Conservation (phyloP, 2,329 filamentous ascomycete species). For the Uncinocarpus reesii region DNA sequence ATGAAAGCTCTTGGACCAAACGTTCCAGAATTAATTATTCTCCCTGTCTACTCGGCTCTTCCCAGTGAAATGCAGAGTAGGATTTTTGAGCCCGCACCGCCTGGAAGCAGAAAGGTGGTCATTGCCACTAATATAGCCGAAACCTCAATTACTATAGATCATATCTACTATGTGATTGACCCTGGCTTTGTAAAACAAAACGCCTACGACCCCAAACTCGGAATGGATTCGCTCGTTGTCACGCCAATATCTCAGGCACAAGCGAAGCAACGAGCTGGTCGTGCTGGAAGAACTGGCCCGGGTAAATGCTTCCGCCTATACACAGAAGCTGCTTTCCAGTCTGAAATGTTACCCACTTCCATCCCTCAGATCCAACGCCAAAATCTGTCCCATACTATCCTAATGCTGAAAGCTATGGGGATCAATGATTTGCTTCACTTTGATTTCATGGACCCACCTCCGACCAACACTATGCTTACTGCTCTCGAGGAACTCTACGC, state of each 20-base stretch:
- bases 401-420: slow-evolving; percentile 98
- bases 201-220: slow-evolving; percentile 90
- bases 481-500: slow-evolving; percentile 93
- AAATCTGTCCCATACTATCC: slow-evolving; percentile 82
- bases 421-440: slow-evolving; percentile 97
- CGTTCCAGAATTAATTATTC: slow-evolving; percentile 81
- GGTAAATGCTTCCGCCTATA: slow-evolving; percentile 95
- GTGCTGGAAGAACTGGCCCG: slow-evolving; percentile 86
- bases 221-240: slow-evolving; percentile 93
- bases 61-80: slow-evolving; percentile 87
- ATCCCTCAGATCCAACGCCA: slow-evolving; percentile 95
- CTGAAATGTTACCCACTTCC: slow-evolving; percentile 91
- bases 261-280: slow-evolving; percentile 84
- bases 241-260: slow-evolving; percentile 96
- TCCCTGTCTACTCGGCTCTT: slow-evolving; percentile 92
- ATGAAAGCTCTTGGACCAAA: slow-evolving; percentile 91
- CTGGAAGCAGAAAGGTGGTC: slow-evolving; percentile 80
- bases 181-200: slow-evolving; percentile 98
- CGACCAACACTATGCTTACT: slow-evolving; percentile 94
- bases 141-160: slow-evolving; percentile 94
- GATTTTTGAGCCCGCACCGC: slow-evolving; percentile 87
- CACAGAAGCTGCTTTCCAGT: slow-evolving; percentile 89
- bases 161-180: slow-evolving; percentile 94
- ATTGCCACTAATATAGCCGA: slow-evolving; percentile 98
- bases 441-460: slow-evolving; percentile 97